phyloP scores from a whole-genome alignment of 169 alveolate genomes.

The Theileria equi region DNA sequence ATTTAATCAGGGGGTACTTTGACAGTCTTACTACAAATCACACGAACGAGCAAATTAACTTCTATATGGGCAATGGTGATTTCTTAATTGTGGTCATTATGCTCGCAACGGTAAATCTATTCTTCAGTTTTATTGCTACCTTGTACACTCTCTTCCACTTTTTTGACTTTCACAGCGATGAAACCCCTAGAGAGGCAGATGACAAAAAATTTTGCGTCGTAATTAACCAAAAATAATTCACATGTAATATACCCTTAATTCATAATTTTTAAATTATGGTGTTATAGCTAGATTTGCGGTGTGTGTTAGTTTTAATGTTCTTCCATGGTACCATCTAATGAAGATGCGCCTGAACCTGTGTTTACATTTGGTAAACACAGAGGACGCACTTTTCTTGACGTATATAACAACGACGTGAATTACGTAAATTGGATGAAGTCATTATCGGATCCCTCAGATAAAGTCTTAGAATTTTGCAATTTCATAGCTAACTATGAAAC shows the following conservation, averaged over 20 bases:
- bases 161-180: conserved; percentile 35
- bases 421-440: conserved; percentile 67
- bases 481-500: conserved; percentile 25
- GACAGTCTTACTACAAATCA: conserved; percentile 22
- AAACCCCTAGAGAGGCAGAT: background rate
- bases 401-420: conserved; percentile 49
- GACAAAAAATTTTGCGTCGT: conserved; percentile 3
- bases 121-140: conserved; percentile 37
- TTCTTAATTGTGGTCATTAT: conserved; percentile 28
- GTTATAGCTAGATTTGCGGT: no score
- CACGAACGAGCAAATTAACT: conserved; percentile 51
- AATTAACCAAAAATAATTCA: background rate
- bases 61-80: conserved; percentile 60
- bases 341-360: conserved; percentile 1
- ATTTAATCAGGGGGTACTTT: conserved; percentile 21
- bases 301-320: no score
- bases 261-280: background rate
- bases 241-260: background rate
- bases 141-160: conserved; percentile 49
- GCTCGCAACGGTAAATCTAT: conserved; percentile 30
- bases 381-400: conserved; percentile 73
- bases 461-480: conserved; percentile 55
- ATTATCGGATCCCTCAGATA: conserved; percentile 63
- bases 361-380: conserved; percentile 70
- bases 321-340: no score